These are phyloP conservation scores for Strigomonas oncopelti DNA, from an alignment of 208 protist species.

Conservation along the genomic window DNA sequence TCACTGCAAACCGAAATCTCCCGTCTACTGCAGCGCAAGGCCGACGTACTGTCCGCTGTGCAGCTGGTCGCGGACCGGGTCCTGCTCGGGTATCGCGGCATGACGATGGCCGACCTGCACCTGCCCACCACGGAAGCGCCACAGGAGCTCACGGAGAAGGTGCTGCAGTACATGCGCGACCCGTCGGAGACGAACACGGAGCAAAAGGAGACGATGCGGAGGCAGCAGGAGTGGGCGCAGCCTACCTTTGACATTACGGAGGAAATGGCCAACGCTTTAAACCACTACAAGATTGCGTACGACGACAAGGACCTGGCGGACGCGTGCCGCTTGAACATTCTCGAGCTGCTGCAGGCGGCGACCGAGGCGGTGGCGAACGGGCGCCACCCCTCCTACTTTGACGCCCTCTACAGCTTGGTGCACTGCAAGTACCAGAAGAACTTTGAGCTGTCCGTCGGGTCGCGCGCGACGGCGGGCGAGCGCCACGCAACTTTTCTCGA, in stretches of 20 bases:
- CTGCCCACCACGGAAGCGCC: slow-evolving; percentile 51
- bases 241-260: slow-evolving; percentile 15
- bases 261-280: slow-evolving; percentile 32
- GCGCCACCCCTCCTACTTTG: neutral
- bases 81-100: slow-evolving; percentile 30
- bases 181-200: slow-evolving; percentile 14
- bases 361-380: neutral
- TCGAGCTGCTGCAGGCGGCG: neutral
- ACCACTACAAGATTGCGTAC: slow-evolving; percentile 35
- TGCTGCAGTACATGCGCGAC: slow-evolving; percentile 67
- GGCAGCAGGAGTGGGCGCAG: slow-evolving; percentile 15
- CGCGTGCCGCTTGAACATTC: neutral
- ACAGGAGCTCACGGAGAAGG: slow-evolving; percentile 42
- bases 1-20: no score
- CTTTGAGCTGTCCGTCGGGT: neutral
- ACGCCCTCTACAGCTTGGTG: neutral
- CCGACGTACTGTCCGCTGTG: slow-evolving; percentile 31
- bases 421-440: neutral
- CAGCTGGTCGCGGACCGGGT: slow-evolving; percentile 36
- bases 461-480: neutral
- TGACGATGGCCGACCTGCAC: slow-evolving; percentile 56
- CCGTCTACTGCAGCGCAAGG: slow-evolving; percentile 24
- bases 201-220: neutral
- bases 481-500: neutral
- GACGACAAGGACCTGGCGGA: slow-evolving; percentile 9